These are phyloP conservation scores for Debaryomyces prosopidis DNA, from an alignment of 805 yeast species.

Conservation along the genomic window DNA sequence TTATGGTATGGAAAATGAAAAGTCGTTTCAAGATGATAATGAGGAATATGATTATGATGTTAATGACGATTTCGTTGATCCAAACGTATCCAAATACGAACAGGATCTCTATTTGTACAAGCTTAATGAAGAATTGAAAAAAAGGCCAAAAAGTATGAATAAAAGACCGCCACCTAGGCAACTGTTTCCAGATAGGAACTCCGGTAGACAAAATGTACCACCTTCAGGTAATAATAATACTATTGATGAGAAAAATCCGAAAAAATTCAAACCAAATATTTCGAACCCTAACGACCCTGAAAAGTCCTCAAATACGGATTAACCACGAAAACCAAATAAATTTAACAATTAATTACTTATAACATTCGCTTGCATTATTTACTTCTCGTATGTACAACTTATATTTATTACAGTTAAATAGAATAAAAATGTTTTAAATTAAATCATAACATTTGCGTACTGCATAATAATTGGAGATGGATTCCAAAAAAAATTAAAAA, in stretches of 20 bases:
- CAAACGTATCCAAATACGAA: constrained; percentile 3
- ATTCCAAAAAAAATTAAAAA: background rate
- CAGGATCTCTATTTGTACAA: background rate
- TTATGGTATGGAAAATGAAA: constrained; percentile 21
- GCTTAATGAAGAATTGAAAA: background rate
- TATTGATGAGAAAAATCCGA: too few relatives aligned
- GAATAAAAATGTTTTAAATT: background rate
- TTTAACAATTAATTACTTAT: too few relatives aligned
- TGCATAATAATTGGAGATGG: too few relatives aligned
- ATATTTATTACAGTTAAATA: background rate
- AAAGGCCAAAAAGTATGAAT: background rate
- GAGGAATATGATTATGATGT: constrained; percentile 2
- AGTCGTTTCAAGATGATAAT: background rate
- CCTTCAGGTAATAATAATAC: too few relatives aligned
- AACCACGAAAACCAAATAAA: too few relatives aligned
- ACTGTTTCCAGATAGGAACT: background rate
- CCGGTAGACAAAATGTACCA: too few relatives aligned
- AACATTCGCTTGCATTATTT: background rate
- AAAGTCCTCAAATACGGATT: too few relatives aligned
- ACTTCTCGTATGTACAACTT: background rate
- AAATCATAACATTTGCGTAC: too few relatives aligned
- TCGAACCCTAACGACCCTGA: too few relatives aligned
- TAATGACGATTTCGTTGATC: constrained; percentile 1
- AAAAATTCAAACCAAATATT: too few relatives aligned
- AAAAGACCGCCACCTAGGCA: background rate